A percentile compares a stretch with the other conserved stretches of the same genome.
These are phyloP conservation scores for Kwoniella pini DNA, from an alignment of 768 basidiomycete species.

Conservation along the genomic window DNA sequence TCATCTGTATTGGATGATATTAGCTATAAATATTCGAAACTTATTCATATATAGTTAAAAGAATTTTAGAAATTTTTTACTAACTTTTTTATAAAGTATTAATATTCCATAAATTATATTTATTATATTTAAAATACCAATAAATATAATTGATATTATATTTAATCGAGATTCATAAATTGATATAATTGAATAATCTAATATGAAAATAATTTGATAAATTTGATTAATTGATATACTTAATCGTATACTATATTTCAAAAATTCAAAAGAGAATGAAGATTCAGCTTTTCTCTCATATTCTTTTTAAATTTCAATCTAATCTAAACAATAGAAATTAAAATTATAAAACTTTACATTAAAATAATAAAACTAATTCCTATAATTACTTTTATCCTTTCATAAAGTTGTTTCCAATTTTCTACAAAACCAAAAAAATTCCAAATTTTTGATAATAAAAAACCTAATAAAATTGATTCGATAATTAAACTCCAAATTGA, in stretches of 20 bases:
- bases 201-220: background rate
- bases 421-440: too few relatives aligned
- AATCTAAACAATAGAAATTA: too few relatives aligned
- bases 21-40: background rate
- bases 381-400: background rate
- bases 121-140: background rate
- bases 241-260: slow-evolving; percentile 5
- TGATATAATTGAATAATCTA: background rate
- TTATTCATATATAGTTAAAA: background rate
- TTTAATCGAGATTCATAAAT: background rate
- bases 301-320: too few relatives aligned
- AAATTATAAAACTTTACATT: too few relatives aligned
- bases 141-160: background rate
- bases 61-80: too few relatives aligned
- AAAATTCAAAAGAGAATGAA: too few relatives aligned
- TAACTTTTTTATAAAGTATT: too few relatives aligned
- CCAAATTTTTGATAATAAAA: background rate
- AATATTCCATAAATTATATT: background rate
- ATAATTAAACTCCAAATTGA: slow-evolving; percentile 1
- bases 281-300: too few relatives aligned
- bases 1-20: too few relatives aligned
- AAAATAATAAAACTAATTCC: background rate
- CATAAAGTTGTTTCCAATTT: background rate
- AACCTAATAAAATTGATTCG: background rate
- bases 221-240: slow-evolving; percentile 3